Percentiles rank a stretch among this genome's conserved stretches.
These are phyloP conservation scores for Vanderwaltozyma yarrowii DNA, from an alignment of 805 yeast genomes.

Conservation along the genomic window DNA sequence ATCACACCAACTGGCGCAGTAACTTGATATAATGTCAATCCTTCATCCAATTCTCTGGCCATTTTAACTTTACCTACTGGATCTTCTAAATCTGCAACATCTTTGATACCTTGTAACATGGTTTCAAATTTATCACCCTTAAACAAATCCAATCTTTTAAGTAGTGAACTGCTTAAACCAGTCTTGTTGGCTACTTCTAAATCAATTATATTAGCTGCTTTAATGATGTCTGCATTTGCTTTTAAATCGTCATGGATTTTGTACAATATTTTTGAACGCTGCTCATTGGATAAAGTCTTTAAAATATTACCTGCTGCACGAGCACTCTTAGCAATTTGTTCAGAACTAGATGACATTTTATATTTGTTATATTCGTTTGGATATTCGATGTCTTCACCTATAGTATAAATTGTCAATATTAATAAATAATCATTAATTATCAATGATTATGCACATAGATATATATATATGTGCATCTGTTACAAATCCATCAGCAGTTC, in stretches of 20 bases:
- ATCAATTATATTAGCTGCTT: slow-evolving; percentile 67
- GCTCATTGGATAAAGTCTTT: slow-evolving; percentile 64
- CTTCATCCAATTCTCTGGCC: slow-evolving; percentile 80
- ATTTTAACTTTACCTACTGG: slow-evolving; percentile 87
- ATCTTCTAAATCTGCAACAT: slow-evolving; percentile 80
- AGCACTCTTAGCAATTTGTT: slow-evolving; percentile 69
- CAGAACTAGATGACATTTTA: slow-evolving; percentile 33
- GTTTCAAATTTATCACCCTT: slow-evolving; percentile 78
- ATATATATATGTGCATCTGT: no score
- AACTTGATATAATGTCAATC: slow-evolving; percentile 69
- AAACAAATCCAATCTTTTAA: slow-evolving; percentile 77
- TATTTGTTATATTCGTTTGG: no score
- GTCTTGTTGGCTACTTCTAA: slow-evolving; percentile 56
- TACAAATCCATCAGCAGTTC: no score
- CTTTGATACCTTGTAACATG: slow-evolving; percentile 90
- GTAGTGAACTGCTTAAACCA: slow-evolving; percentile 55
- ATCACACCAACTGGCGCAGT: slow-evolving; percentile 94
- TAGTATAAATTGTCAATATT: no score
- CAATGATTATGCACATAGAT: no score
- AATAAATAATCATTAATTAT: no score
- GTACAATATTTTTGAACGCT: slow-evolving; percentile 62
- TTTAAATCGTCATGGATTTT: slow-evolving; percentile 63
- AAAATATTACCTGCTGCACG: slow-evolving; percentile 74
- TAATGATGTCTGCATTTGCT: slow-evolving; percentile 47
- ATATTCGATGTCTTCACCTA: no score